These are phyloP conservation scores for Volvariella volvacea DNA, from an alignment of 1,284 basidiomycete species.

Conservation along the genomic window DNA sequence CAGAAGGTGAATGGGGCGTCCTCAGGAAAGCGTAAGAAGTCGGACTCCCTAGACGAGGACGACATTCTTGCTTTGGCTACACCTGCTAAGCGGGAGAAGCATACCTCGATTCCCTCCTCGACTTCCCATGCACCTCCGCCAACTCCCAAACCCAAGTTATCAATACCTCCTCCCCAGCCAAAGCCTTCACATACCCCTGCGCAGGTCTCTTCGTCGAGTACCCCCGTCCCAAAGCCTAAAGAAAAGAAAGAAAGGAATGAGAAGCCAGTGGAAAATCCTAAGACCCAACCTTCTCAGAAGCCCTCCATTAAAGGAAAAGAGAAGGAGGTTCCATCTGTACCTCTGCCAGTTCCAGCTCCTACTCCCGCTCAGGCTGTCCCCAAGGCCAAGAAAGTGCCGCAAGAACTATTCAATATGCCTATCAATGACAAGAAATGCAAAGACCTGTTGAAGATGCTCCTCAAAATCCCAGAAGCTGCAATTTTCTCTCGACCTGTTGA, in stretches of 20 bases:
- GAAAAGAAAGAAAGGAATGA: slow-evolving; percentile 34
- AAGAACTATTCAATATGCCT: slow-evolving; percentile 30
- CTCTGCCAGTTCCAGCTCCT: slow-evolving; percentile 14
- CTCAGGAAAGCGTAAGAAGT: slow-evolving; percentile 51
- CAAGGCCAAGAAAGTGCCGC: slow-evolving; percentile 34
- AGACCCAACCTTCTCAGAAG: slow-evolving; percentile 22
- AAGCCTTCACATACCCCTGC: slow-evolving; percentile 19
- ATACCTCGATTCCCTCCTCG: slow-evolving; percentile 13
- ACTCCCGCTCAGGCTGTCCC: slow-evolving; percentile 23
- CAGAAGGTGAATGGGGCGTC: slow-evolving; percentile 21
- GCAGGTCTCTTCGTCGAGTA: slow-evolving; percentile 2
- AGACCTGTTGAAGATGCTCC: slow-evolving; percentile 60
- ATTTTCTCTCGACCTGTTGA: slow-evolving; percentile 89
- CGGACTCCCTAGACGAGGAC: slow-evolving; percentile 43
- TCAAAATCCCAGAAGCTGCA: slow-evolving; percentile 61
- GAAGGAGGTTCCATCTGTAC: slow-evolving; percentile 33
- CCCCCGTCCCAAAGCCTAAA: slow-evolving; percentile 17
- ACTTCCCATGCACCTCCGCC: slow-evolving; percentile 20
- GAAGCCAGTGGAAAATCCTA: slow-evolving; percentile 5
- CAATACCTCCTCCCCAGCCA: slow-evolving; percentile 12
- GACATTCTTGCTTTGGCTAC: slow-evolving; percentile 54
- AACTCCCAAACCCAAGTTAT: slow-evolving; percentile 17
- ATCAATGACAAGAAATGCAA: slow-evolving; percentile 79
- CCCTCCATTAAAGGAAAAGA: slow-evolving; percentile 59
- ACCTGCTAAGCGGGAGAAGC: slow-evolving; percentile 58